Base-by-base conservation (phyloP, 2,329 filamentous ascomycete species). In the Aspergillus felis region DNA sequence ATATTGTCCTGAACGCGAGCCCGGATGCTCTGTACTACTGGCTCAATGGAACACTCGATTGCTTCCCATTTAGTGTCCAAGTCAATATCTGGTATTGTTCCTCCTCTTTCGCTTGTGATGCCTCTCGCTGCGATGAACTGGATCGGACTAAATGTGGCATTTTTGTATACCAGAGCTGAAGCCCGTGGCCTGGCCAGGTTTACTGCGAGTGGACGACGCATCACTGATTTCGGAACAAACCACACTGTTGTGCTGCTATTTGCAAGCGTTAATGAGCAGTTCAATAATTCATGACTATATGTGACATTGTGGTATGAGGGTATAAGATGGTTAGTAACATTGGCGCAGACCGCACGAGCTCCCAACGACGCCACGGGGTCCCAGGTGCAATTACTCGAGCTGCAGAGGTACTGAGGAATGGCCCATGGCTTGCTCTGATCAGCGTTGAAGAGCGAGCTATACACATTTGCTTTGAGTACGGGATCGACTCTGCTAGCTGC, bases 381-480 rank as follows among this genome's bases (percentile, higher is more conserved):
- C 59, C 22, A 22, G 22, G 22, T 22, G 22, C 22, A 22, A 2
- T 22, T 22, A 22, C 57, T 50, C 0, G 59, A 49, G 12, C 35
- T 54, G 25, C 59, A 61, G n/a, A 51, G 44, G 24, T 60, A 57
- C 7, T 55, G 27, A 0, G 57, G 59, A 17, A 14, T 57, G 9
- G 57, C 41, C 59, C 59, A 61, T 7, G 59, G 53, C 5, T 48
- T 50, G 1, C 46, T 44, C 5, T 29, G 20, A 22, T 61, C 59
- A 6, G 22, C 53, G n/a, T 54, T 57, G 32, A 57, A 57, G 9
- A 61, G 53, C 1, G 59, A 48, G 38, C 57, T 61, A 29, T 61
- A 61, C 6, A 57, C 47, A 5, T 57, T 22, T 22, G 22, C 22
- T 22, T 22, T 22, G 22, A 22, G 22, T 22, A 22, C 22, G 22